These are phyloP conservation scores for Terfezia claveryi DNA, from an alignment of 495 filamentous ascomycete genomes.

Conservation along the genomic window DNA sequence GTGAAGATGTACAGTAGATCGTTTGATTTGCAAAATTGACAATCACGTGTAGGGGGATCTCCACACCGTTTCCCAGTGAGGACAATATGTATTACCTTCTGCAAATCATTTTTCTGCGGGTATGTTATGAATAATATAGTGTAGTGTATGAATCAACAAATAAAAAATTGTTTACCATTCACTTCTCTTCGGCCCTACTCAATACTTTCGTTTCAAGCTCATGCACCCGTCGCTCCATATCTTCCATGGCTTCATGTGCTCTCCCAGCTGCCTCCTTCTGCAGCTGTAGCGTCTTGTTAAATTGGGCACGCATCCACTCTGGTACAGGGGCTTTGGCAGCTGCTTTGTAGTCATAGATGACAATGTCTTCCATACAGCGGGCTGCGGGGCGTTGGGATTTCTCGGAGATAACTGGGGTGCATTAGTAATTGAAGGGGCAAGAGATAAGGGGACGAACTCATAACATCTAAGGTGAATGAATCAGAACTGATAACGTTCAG, in stretches of 20 bases:
- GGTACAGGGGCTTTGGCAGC: conserved; percentile 37
- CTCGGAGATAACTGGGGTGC: conserved; percentile 45
- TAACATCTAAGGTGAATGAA: conserved; percentile 34
- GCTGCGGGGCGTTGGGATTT: conserved; percentile 56
- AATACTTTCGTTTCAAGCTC: conserved; percentile 11
- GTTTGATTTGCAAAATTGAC: too few species aligned
- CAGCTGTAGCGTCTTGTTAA: conserved; percentile 38
- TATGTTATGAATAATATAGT: too few species aligned
- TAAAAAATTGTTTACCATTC: too few species aligned
- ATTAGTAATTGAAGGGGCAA: conserved; percentile 32
- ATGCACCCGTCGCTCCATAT: conserved; percentile 10
- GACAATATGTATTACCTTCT: too few species aligned
- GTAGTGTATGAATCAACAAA: too few species aligned
- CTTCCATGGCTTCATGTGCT: conserved; percentile 8
- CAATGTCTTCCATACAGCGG: conserved; percentile 57
- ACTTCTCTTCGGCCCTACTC: conserved; percentile 13
- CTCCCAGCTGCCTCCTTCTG: conserved; percentile 39
- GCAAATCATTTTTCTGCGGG: too few species aligned
- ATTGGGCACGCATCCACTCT: conserved; percentile 42
- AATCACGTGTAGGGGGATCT: too few species aligned
- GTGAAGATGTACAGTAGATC: too few species aligned
- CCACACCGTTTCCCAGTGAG: too few species aligned
- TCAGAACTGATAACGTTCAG: conserved; percentile 31
- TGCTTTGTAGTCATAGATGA: conserved; percentile 59
- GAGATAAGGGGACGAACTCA: conserved; percentile 19